phyloP scores from a whole-genome alignment of 805 yeast species.

The Metschnikowia kunwiensis region DNA sequence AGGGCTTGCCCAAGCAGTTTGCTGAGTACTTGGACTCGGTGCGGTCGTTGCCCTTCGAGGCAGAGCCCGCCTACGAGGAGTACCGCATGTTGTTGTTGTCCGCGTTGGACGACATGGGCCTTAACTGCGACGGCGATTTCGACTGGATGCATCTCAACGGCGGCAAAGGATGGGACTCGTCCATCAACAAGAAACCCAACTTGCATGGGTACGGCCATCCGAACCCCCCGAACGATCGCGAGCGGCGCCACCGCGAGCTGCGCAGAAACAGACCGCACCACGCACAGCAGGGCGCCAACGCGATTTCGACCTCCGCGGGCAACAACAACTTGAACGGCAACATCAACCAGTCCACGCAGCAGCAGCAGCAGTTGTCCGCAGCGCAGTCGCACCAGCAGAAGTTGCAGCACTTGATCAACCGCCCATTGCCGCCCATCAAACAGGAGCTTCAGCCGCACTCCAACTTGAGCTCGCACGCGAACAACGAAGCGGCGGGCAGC shows the following conservation, averaged over 20 bases:
- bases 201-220: slow-evolving; percentile 81
- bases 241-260: slow-evolving; percentile 46
- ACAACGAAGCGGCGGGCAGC: slow-evolving; percentile 22
- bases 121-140: slow-evolving; percentile 62
- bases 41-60: slow-evolving; percentile 68
- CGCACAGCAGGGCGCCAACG: slow-evolving; percentile 13
- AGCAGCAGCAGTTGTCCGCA: slow-evolving; percentile 34
- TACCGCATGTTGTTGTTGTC: slow-evolving; percentile 59
- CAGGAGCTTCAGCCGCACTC: slow-evolving; percentile 33
- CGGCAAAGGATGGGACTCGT: slow-evolving; percentile 80
- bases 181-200: slow-evolving; percentile 72
- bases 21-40: slow-evolving; percentile 71
- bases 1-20: slow-evolving; percentile 70
- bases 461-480: slow-evolving; percentile 16
- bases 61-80: slow-evolving; percentile 74
- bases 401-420: slow-evolving; percentile 46
- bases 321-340: slow-evolving; percentile 23
- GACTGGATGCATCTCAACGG: slow-evolving; percentile 81
- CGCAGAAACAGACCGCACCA: slow-evolving; percentile 43
- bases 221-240: slow-evolving; percentile 50
- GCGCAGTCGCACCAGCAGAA: slow-evolving; percentile 49
- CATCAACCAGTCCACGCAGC: slow-evolving; percentile 20
- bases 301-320: slow-evolving; percentile 16
- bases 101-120: slow-evolving; percentile 55
- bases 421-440: slow-evolving; percentile 48